A percentile compares a stretch with the other conserved stretches of the same genome.
Conservation (phyloP, 257 asterid species). For the Mentha longifolia region DNA sequence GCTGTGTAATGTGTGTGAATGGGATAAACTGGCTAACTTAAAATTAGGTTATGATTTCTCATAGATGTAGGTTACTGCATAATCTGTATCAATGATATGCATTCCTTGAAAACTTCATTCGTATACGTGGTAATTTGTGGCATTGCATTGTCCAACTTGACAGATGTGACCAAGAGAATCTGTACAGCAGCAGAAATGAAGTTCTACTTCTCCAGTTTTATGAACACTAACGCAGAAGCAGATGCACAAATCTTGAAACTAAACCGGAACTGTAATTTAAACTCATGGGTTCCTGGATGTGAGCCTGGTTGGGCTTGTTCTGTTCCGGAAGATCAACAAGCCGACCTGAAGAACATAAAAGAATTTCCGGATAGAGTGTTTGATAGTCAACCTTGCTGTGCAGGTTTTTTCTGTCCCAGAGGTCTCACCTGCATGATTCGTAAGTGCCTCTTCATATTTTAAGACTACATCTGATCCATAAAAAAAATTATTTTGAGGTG, state of each 20-base stretch:
- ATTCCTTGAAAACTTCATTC: conserved; percentile 11
- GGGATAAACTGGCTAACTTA: too few species aligned
- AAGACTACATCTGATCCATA: too few species aligned
- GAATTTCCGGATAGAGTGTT: conserved; percentile 65
- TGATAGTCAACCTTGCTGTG: conserved; percentile 85
- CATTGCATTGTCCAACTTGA: conserved; percentile 38
- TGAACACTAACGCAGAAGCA: conserved; percentile 59
- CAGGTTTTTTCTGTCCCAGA: conserved; percentile 91
- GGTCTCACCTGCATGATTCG: conserved; percentile 99
- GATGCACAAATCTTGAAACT: conserved; percentile 75
- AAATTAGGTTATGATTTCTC: background rate
- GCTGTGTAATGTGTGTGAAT: conserved; percentile 3
- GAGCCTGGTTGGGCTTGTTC: conserved; percentile 99
- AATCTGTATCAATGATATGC: background rate
- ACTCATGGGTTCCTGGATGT: conserved; percentile 88
- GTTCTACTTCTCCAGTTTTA: conserved; percentile 78
- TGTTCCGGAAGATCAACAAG: conserved; percentile 53
- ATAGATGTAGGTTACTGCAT: conserved; percentile 4
- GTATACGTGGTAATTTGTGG: conserved; percentile 28
- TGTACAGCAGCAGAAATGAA: conserved; percentile 98
- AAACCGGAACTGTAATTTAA: conserved; percentile 84
- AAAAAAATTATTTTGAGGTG: too few species aligned
- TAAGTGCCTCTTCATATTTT: conserved; percentile 45
- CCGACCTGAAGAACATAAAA: conserved; percentile 69
- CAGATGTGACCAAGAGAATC: conserved; percentile 85